Evolutionary conservation across 1,139 yeast genomes (phyloP), one percentile per base, ranked within the genome.

Genomic region (Saccharomyces hybrid): DNA sequence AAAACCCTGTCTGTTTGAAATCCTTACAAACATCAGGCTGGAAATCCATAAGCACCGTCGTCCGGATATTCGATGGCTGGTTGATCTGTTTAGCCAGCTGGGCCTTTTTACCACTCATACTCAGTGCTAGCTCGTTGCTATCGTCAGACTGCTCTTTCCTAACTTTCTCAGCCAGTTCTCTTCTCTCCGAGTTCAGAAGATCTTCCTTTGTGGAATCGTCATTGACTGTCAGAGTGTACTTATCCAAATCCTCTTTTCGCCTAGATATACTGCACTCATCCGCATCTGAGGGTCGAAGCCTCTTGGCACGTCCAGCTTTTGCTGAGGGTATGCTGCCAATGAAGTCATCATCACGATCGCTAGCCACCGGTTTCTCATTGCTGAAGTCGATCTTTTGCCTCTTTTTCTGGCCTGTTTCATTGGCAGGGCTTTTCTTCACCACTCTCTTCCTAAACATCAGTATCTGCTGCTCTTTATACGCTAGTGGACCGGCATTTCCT

Each of bases 11-110:
- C 62, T 86, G 89, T 57, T 84, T 80, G 70, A 81, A 95, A 69
- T 95, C 98, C 65, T 93, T 95, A 68, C 99, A 95, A 2, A 95
- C 86, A 67, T 93, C 98, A 0, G 96, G 95, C 66, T 89, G 96
- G 68, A 86, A 93, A 65, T 93, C 99, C 42, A 88, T 79, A n/a
- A 85, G 75, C 0, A 88, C 82, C 0, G 93, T 86, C n/a, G 84
- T 78, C 52, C 82, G 76, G 34, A 89, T 77, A 64, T 83, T 83
- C 0, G 79, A 70, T 0, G 89, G 78, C 42, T 65, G 67, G 34
- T 48, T 51, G 9, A 58, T 63, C 50, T 61, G 60, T 26, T 55
- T 54, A 9, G 47, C 2, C 7, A 38, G n/a, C 24, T 7, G 44
- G 9, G 24, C 19, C 12, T 28, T 47, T 26, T 38, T 38, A 9